Evolutionary conservation across 2,329 filamentous ascomycete species (phyloP).

Genomic region (Mycosphaerella sp.): DNA sequence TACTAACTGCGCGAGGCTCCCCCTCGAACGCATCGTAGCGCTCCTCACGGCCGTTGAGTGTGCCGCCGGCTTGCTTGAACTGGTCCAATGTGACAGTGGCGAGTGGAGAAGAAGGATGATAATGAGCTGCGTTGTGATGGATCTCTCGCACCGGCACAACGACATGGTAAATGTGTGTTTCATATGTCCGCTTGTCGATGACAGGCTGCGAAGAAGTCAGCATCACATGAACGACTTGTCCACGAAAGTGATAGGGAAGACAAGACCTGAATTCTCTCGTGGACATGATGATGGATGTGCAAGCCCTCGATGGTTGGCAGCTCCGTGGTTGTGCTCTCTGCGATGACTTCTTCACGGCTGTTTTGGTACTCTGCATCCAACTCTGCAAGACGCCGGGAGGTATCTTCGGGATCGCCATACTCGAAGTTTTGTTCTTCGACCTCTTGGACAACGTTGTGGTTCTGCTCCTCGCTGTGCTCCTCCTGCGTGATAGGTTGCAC

Average conservation of each 20-base stretch:
- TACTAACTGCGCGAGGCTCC: slow-evolving; percentile 45
- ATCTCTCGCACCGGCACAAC: slow-evolving; percentile 65
- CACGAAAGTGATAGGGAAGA: neutral
- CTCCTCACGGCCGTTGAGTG: slow-evolving; percentile 48
- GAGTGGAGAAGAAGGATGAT: slow-evolving; percentile 58
- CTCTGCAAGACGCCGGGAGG: slow-evolving; percentile 42
- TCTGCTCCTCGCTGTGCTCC: slow-evolving; percentile 55
- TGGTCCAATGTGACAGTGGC: slow-evolving; percentile 59
- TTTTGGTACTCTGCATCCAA: slow-evolving; percentile 52
- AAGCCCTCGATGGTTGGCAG: slow-evolving; percentile 51
- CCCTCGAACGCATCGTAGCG: slow-evolving; percentile 56
- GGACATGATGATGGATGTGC: slow-evolving; percentile 59
- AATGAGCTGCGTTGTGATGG: slow-evolving; percentile 59
- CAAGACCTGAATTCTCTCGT: slow-evolving; percentile 50
- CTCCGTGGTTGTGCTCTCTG: slow-evolving; percentile 44
- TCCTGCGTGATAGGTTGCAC: slow-evolving; percentile 57
- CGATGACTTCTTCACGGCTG: slow-evolving; percentile 41
- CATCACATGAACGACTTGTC: neutral
- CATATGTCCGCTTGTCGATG: slow-evolving; percentile 59
- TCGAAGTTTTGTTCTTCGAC: slow-evolving; percentile 56
- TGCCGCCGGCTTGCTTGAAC: slow-evolving; percentile 52
- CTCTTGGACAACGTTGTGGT: slow-evolving; percentile 51
- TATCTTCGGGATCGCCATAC: slow-evolving; percentile 50
- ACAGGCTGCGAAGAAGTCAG: slow-evolving; percentile 34
- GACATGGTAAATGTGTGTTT: slow-evolving; percentile 61